Base-by-base conservation (phyloP, 805 yeast species). In the Teunomyces pallodes region DNA sequence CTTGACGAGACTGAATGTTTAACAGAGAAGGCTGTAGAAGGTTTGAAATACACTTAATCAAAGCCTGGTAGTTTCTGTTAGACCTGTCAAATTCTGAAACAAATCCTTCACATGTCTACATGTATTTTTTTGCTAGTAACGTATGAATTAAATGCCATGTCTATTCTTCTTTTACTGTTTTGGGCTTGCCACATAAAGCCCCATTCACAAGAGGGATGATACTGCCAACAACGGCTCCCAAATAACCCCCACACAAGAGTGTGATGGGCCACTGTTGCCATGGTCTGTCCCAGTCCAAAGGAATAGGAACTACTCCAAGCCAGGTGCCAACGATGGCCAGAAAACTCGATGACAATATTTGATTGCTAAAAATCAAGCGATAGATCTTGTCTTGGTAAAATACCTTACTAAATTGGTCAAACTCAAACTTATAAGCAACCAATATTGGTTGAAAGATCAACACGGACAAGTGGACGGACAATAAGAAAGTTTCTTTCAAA, bases 191-290 rank as follows among this genome's bases (percentile, higher is more conserved):
- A 26, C 41, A 38, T 24, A 38, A 26, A 2, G 26, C 30, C 16
- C 26, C 41, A 8, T 29, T 38, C 8, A 28, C 20, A 28, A 40
- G 35, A 5, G 35, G 46, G 13, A 59, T 31, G 2, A 58, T 17
- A 2, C 81, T 75, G 3, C 96, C 97, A 2, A 79, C 55, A 27
- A 82, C 72, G 2, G 84, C 79, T n/a, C 97, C 97, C 0, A 74
- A 29, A 58, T 88, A 89, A 0, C 83, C 83, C 1, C 98, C 97
- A 7, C 80, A 75, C 10, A 92, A 72, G 38, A 92, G 75, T 0
- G 98, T 92, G 46, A 90, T 80, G 5, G 99, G 99, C 95, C 97
- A 92, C 46, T 75, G 78, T 66, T 92, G 99, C 99, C 99, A 92
- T 24, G 86, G 88, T 58, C 98, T 77, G 64, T 92, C 99, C 99